Conservation (phyloP, 2,329 filamentous ascomycete species). For the Neopestalotiopsis clavispora region DNA sequence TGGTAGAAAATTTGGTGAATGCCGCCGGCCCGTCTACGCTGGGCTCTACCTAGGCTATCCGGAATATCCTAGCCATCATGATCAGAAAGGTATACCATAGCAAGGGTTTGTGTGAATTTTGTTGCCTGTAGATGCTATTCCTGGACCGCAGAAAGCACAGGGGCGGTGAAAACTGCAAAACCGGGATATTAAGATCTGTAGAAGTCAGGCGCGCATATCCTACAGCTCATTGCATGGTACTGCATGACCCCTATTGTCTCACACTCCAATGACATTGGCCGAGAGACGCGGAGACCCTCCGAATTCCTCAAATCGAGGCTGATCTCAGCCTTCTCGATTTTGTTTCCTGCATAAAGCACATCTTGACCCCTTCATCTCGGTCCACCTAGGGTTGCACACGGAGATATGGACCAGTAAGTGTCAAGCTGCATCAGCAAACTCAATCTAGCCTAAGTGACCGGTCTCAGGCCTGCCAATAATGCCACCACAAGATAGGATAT, state of each 20-base stretch:
- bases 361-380: background rate
- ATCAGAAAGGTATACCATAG: no score
- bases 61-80: no score
- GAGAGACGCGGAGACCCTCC: background rate
- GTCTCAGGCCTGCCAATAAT: background rate
- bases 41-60: no score
- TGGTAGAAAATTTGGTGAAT: background rate
- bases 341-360: background rate
- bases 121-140: background rate
- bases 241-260: background rate
- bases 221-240: background rate
- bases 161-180: background rate
- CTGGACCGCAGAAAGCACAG: background rate
- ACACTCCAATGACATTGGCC: background rate
- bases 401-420: background rate
- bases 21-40: no score
- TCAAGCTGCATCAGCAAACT: background rate
- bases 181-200: background rate
- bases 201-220: background rate
- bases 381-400: background rate
- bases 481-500: background rate
- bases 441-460: background rate
- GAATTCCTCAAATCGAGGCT: background rate
- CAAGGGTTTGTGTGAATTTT: no score
- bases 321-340: background rate